Percentiles rank a stretch among this genome's conserved stretches.
These are phyloP conservation scores for Dendrothele bispora DNA, from an alignment of 768 basidiomycete species.

Conservation along the genomic window DNA sequence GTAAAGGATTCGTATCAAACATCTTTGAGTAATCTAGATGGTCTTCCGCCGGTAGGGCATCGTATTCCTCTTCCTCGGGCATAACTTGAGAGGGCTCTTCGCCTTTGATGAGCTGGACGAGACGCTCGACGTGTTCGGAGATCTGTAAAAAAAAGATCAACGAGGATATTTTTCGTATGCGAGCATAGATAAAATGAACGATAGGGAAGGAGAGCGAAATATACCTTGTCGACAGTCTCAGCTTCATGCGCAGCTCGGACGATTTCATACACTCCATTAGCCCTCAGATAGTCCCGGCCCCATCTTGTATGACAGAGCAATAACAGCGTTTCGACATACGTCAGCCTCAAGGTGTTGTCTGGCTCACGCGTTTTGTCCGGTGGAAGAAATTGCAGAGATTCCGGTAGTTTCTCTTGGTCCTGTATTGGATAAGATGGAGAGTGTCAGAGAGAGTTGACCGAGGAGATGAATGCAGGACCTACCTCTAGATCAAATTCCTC, in stretches of 20 bases:
- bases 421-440: conserved; percentile 25
- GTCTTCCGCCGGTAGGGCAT: conserved; percentile 16
- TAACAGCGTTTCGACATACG: conserved; percentile 86
- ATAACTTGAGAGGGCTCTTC: conserved; percentile 59
- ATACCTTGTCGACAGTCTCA: conserved; percentile 78
- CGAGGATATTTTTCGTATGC: neutral
- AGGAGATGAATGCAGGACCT: conserved; percentile 11
- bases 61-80: conserved; percentile 32
- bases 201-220: conserved; percentile 15
- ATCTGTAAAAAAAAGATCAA: conserved; percentile 46
- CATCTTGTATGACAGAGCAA: conserved; percentile 86
- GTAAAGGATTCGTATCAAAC: conserved; percentile 1
- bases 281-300: conserved; percentile 80
- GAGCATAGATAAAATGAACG: neutral
- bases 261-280: conserved; percentile 85
- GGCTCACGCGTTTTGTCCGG: conserved; percentile 80
- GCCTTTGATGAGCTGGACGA: conserved; percentile 85
- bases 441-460: neutral
- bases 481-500: conserved; percentile 95
- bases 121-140: conserved; percentile 81
- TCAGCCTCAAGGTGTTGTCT: conserved; percentile 74
- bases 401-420: conserved; percentile 87
- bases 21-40: neutral
- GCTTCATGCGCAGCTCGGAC: conserved; percentile 73
- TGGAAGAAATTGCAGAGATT: conserved; percentile 85